Base-by-base conservation (phyloP, 441 rosid species). In the Adansonia rubrostipa region DNA sequence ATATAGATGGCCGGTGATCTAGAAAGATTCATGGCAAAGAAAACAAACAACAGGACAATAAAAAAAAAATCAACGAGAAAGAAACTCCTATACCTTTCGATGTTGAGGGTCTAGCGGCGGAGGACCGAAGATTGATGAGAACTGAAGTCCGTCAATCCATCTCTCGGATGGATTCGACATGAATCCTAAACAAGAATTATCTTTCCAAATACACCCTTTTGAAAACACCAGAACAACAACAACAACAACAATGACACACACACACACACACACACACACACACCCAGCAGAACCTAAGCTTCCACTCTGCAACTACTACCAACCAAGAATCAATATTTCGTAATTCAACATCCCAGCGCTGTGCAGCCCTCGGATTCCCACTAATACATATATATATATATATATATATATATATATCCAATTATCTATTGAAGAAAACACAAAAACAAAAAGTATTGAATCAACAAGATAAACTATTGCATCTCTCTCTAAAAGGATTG, bases 91-190 rank as follows among this genome's bases (percentile, higher is more conserved):
- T 77, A 95, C 98, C 98, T 94, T 92, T 77, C 95, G 86, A 58
- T 94, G 94, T 58, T 85, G 90, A 62, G 85, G 85, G 81, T 93
- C 99, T 45, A 85, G 92, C 4, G 99, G 98, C 0, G 98, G 94
- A 79, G 93, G 88, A 92, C 98, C 85, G 80, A 94, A 93, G 83
- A 96, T 84, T 44, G 96, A 96, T n/a, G 99, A 94, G 84, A 84
- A 91, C 73, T 89, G 93, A 82, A 94, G 97, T 65, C 98, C 93
- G 83, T 96, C 98, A 77, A 90, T 93, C 99, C 99, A 94, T 80
- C 95, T 90, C 90, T 88, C 96, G 45, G 93, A 88, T 67, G 92
- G 86, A 86, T 74, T 86, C 74, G 95, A 95, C 97, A 93, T 93
- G 80, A 51, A 63, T 13, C 36, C 45, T 6, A 66, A 54, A 77